Percentiles rank a stretch among this genome's conserved stretches.
phyloP scores from a whole-genome alignment of 306 rosid genomes.

The Quercus parvula region DNA sequence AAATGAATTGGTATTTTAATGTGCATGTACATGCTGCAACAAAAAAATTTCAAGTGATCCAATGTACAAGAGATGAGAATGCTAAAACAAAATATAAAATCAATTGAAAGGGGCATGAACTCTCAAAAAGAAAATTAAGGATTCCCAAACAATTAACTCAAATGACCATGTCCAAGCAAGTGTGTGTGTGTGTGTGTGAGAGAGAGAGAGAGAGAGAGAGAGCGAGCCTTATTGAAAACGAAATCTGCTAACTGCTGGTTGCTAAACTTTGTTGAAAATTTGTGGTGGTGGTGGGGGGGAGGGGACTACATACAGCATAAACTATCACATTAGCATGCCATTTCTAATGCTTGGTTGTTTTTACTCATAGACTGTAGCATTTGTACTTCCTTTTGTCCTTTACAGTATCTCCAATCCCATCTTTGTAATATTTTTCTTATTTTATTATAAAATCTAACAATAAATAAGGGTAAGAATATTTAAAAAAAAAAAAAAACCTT shows the following conservation, averaged over 20 bases:
- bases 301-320: not conserved
- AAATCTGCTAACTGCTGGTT: not conserved
- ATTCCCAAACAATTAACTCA: not conserved
- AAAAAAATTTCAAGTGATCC: not conserved
- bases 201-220: not conserved
- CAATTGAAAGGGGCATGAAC: not conserved
- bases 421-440: not conserved
- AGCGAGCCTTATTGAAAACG: not conserved
- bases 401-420: not conserved
- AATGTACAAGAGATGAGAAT: not conserved
- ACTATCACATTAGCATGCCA: not conserved
- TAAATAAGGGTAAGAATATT: too few relatives aligned
- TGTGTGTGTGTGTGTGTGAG: not conserved
- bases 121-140: not conserved
- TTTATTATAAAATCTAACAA: not conserved
- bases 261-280: not conserved
- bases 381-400: not conserved
- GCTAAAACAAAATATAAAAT: not conserved
- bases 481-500: not conserved
- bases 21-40: not conserved
- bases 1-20: slow-evolving; percentile 16
- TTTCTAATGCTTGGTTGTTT: not conserved
- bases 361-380: not conserved
- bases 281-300: not conserved
- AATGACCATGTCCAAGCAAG: not conserved